These are phyloP conservation scores for Fusarium virguliforme DNA, from an alignment of 2,329 filamentous ascomycete genomes.

Conservation along the genomic window DNA sequence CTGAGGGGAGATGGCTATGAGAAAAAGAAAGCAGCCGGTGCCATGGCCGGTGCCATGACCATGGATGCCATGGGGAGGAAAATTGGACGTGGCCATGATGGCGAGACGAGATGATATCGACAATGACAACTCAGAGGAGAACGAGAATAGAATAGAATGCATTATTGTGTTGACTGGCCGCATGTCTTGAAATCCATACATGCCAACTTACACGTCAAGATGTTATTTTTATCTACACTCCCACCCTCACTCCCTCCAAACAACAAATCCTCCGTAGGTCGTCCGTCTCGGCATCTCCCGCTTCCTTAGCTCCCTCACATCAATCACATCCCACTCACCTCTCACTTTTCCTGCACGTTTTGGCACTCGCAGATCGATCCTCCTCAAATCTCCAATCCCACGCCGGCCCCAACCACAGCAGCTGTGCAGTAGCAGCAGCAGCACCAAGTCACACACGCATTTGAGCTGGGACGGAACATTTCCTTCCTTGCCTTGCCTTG, in stretches of 20 bases:
- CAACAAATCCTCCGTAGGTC: conserved; percentile 7
- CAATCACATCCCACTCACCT: conserved; percentile 23
- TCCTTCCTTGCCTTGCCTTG: not conserved
- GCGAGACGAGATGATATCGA: not conserved
- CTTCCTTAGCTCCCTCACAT: conserved; percentile 28
- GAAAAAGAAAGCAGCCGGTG: conserved; percentile 33
- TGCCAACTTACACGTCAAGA: not conserved
- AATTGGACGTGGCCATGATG: conserved; percentile 10
- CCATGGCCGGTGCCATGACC: not conserved
- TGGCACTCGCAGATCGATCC: conserved; percentile 36
- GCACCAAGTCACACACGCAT: conserved; percentile 2
- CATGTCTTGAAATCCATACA: not conserved
- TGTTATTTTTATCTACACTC: conserved; percentile 25
- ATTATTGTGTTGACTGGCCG: not conserved
- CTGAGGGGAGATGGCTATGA: conserved; percentile 6
- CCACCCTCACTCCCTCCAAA: conserved; percentile 5
- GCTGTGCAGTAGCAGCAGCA: conserved; percentile 4
- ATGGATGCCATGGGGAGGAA: not conserved
- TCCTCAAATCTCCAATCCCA: conserved; percentile 23
- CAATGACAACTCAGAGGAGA: not conserved
- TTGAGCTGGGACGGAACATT: conserved; percentile 31
- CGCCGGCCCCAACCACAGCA: conserved; percentile 21
- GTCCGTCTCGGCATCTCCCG: conserved; percentile 36
- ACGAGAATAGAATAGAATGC: not conserved
- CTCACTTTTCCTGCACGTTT: conserved; percentile 37